Evolutionary conservation across 768 basidiomycete species (phyloP), one percentile per base, ranked within the genome.

Genomic region (Cytidiella melzeri): DNA sequence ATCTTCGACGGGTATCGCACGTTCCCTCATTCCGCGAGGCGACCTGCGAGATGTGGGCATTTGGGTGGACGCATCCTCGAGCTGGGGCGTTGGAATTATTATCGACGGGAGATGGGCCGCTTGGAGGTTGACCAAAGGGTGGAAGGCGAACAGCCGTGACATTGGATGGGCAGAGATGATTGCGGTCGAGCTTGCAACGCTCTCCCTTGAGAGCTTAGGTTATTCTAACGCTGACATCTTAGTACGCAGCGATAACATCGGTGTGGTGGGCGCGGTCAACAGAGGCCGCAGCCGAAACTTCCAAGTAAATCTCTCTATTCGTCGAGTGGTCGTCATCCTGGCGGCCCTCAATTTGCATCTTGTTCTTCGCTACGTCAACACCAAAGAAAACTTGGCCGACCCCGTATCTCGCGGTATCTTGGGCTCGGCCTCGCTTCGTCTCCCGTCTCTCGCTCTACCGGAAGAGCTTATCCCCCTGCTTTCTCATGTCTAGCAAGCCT

Each of bases 161-260:
- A 72, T 71, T 38, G 66, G 64, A 0, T 72, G 70, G 70, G 70
- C 70, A 24, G 69, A 72, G 47, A 64, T 65, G 2, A 61, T 69
- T 0, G 69, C 65, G 11, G 57, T 73, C 13, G 67, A 73, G 48
- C 54, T 73, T 0, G 11, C n/a, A 12, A 10, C 5, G 10, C 27
- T 63, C 38, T 43, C 60, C 19, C 36, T 56, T 1, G 6, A 41
- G 9, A 18, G 27, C 4, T 37, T 25, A 6, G 34, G 0, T 1
- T 34, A 7, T 3, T 9, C 30, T 5, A n/a, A 9, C 55, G 7
- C 11, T 13, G 10, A 12, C 12, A 7, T n/a, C n/a, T 53, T 60
- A 13, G 60, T 68, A 0, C 54, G 56, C n/a, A 67, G 65, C 1
- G 67, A 70, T 69, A 71, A 72, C 53, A 21, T 21, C 1, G 67